Evolutionary conservation across 164 flowering plant genomes (phyloP), one percentile per base, ranked within the genome.

Genomic region (Amborella trichopoda): DNA sequence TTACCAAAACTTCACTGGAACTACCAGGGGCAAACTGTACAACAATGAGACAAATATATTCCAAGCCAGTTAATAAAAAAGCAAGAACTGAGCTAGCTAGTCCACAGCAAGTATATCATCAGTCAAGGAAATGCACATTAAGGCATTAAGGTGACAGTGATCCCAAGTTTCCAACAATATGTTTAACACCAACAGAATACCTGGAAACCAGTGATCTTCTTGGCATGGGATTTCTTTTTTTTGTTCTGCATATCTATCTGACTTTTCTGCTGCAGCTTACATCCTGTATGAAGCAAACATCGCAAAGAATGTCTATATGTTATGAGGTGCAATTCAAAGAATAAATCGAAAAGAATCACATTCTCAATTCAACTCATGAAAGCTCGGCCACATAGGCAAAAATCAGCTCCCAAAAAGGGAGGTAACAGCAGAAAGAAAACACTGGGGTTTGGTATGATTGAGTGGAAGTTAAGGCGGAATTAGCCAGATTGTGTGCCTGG

Each of bases 171-270:
- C n/a, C n/a, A n/a, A n/a, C n/a, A n/a, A n/a, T n/a, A n/a, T n/a
- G n/a, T n/a, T n/a, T n/a, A n/a, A n/a, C n/a, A n/a, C 11, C 17
- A 22, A 23, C 18, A 28, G 18, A 38, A 37, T 65, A 89, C 97
- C 94, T 89, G 77, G 55, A 91, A 78, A 42, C 95, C 98, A 19
- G 96, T 87, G n/a, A 91, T 75, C 66, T 91, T 91, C 61, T 78
- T 83, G 0, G 69, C 67, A 16, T 72, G 70, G 10, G 74, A 46
- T 60, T 78, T 77, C 68, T 70, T 79, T 61, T 81, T 44, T 32
- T 53, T 83, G 67, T 33, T 68, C n/a, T 56, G 76, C 23, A 81
- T 22, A 10, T 72, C 77, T 52, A 77, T 59, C 44, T 61, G 76
- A 20, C 60, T 62, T 26, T 48, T 59, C 43, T 76, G 83, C 39